A percentile compares a stretch with the other conserved stretches of the same genome.
Conservation (phyloP, 2,329 filamentous ascomycete genomes). For the Diplodia mutila region DNA sequence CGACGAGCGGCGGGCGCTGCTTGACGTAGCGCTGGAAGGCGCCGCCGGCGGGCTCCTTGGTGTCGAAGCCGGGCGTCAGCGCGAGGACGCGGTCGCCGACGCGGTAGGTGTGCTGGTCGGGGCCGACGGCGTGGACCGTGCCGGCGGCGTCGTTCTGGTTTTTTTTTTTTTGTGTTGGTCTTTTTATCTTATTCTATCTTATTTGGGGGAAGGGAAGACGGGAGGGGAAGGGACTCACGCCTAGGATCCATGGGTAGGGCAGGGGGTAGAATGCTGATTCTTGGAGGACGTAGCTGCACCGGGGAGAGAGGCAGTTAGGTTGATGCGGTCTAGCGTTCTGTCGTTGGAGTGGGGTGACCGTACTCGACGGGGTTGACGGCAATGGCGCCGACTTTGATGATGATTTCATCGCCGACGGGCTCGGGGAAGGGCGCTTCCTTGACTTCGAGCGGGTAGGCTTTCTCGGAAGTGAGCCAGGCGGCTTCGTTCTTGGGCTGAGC, state of each 20-base stretch:
- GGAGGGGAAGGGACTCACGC: conserved; percentile 23
- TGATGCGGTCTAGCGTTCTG: background rate
- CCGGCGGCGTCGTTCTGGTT: conserved; percentile 39
- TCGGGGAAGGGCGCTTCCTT: conserved; percentile 48
- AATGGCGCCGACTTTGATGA: conserved; percentile 53
- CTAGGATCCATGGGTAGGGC: conserved; percentile 41
- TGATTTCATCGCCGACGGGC: conserved; percentile 52
- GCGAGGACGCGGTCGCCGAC: conserved; percentile 32
- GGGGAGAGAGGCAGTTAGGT: background rate
- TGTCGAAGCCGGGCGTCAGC: conserved; percentile 33
- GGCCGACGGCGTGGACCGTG: conserved; percentile 36
- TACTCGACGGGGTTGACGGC: conserved; percentile 55
- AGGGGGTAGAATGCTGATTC: conserved; percentile 33
- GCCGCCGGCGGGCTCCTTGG: conserved; percentile 40
- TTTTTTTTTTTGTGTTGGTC: too few species aligned
- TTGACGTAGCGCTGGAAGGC: conserved; percentile 28
- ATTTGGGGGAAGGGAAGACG: too few species aligned
- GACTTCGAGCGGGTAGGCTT: conserved; percentile 40
- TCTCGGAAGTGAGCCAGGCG: conserved; percentile 11
- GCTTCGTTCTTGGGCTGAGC: background rate
- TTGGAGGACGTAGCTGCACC: background rate
- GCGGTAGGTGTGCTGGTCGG: background rate
- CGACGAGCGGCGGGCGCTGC: conserved; percentile 33
- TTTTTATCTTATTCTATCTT: too few species aligned
- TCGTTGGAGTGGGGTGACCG: too few species aligned